Evolutionary conservation across 164 flowering plant genomes (phyloP), one percentile per base, ranked within the genome.

Genomic region (Warburgia ugandensis): DNA sequence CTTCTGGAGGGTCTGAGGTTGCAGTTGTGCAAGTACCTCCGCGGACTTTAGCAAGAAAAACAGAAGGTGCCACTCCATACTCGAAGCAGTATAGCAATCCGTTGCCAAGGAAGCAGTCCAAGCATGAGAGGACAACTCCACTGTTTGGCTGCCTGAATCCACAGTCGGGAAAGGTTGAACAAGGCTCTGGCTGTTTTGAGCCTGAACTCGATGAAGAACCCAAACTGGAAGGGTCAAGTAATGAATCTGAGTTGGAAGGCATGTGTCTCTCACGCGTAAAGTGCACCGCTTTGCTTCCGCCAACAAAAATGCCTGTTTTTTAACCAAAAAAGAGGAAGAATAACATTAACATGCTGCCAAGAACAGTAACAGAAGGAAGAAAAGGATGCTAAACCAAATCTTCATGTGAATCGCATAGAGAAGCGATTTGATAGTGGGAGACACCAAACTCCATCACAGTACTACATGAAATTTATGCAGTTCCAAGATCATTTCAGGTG

Each of bases 1-100:
- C 40, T 26, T 76, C 86, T 1, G 86, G 66, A 11, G 82, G 71
- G 51, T 94, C 99, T 7, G 95, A 76, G 46, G 46, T 37, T 43
- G 99, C 99, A 16, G 84, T 89, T 48, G 96, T 83, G 71, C 99
- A 94, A 3, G 96, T 86, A 22, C 99, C 99, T n/a, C 99, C 99
- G 29, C 97, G 80, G 13, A 94, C 67, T 72, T 77, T 83, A 50
- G 95, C 75, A 10, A 89, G 71, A 70, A 89, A 94, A 44, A 67
- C 64, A 0, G 87, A 69, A 10, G 91, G 85, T 19, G 69, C 33
- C 2, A 76, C 97, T 44, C 78, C 95, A 53, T 89, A 94, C 45
- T 94, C 83, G 25, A 94, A 94, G 67, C 71, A 64, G 60, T 94
- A 80, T 6, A 81, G 77, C 9, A 77, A 70, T 48, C 99, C 97